phyloP scores from a whole-genome alignment of 1,284 basidiomycete species.

The Stygiomarasmius scandens region DNA sequence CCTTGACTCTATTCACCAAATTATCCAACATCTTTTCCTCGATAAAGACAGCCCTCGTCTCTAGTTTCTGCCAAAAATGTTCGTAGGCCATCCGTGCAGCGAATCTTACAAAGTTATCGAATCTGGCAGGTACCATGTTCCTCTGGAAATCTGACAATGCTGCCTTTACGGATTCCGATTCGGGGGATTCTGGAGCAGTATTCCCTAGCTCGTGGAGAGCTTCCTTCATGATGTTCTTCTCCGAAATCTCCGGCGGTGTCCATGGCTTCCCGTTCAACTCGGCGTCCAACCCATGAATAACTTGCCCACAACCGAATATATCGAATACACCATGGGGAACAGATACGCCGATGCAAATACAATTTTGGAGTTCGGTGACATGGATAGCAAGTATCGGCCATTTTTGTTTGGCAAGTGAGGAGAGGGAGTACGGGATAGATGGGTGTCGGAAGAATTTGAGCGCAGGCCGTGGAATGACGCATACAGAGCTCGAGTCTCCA shows the following conservation, averaged over 20 bases:
- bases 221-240: slow-evolving; percentile 3
- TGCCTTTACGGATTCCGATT: background rate
- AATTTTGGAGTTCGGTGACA: slow-evolving; percentile 5
- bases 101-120: slow-evolving; percentile 4
- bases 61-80: slow-evolving; percentile 6
- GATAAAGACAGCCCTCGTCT: slow-evolving; percentile 2
- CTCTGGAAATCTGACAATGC: slow-evolving; percentile 5
- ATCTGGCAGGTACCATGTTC: slow-evolving; percentile 3
- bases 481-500: background rate
- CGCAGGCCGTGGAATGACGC: slow-evolving; percentile 2
- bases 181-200: background rate
- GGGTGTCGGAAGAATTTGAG: slow-evolving; percentile 7
- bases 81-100: slow-evolving; percentile 1
- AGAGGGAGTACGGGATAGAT: background rate
- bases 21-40: background rate
- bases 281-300: slow-evolving; percentile 3
- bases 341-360: slow-evolving; percentile 7
- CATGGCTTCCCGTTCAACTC: slow-evolving; percentile 7
- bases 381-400: slow-evolving; percentile 7
- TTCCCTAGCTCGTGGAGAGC: background rate
- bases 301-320: slow-evolving; percentile 6
- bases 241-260: slow-evolving; percentile 3
- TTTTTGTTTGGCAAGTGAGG: slow-evolving; percentile 2
- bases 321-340: slow-evolving; percentile 12
- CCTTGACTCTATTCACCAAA: slow-evolving; percentile 5